phyloP scores from a whole-genome alignment of 2,329 filamentous ascomycete genomes.

The Xylaria digitata region DNA sequence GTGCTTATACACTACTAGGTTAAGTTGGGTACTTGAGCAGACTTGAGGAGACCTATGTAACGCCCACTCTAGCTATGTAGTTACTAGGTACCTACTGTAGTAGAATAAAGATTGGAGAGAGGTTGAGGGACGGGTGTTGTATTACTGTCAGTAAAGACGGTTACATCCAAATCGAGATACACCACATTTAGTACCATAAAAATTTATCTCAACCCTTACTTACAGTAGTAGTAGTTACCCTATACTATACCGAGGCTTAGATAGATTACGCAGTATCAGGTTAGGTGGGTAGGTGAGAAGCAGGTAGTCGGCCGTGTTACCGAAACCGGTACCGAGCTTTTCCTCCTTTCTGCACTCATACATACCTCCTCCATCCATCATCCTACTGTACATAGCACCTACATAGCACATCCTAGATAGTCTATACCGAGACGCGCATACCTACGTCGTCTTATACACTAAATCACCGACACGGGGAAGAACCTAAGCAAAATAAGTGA shows the following conservation, averaged over 20 bases:
- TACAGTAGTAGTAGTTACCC: no score
- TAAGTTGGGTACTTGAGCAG: neutral
- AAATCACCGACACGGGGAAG: neutral
- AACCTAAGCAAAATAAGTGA: neutral
- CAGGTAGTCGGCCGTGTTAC: constrained; percentile 19
- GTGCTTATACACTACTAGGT: constrained; percentile 8
- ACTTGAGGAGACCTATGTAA: no score
- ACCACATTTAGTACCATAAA: neutral
- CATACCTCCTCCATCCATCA: no score
- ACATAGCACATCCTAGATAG: no score
- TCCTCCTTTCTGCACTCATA: neutral
- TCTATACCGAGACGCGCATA: neutral
- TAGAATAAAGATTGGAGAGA: no score
- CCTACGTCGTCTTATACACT: neutral
- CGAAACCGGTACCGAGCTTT: constrained; percentile 20
- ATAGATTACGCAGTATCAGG: neutral
- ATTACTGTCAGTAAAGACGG: neutral
- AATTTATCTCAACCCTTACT: neutral
- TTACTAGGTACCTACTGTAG: no score
- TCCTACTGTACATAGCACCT: no score
- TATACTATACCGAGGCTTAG: no score
- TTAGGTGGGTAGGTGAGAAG: neutral
- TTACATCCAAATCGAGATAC: constrained; percentile 1
- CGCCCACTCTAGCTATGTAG: no score
- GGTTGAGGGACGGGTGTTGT: no score